Base-by-base conservation (phyloP, 495 filamentous ascomycete genomes). In the Parachaetomium inaequale region DNA sequence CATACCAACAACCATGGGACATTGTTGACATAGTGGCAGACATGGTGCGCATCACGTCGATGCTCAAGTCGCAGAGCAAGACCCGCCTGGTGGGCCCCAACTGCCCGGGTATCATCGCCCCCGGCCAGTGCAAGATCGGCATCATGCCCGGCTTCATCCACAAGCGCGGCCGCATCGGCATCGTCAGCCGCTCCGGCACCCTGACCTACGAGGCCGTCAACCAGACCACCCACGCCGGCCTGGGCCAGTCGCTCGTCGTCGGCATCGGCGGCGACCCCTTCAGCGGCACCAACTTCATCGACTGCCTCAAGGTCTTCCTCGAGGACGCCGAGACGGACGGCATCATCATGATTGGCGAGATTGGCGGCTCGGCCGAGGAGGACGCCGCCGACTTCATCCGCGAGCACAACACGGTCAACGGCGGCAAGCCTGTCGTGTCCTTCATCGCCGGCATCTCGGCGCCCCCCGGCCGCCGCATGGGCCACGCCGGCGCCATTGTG, bases 121-220 rank as follows among this genome's bases (percentile, higher is more conserved):
- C 85, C 47, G 94, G 93, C 64, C 94, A 96, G 87, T 99, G 94
- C 86, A 99, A 99, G 82, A 99, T 99, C 75, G 94, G 94, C 72
- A 99, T 99, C 81, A 99, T 99, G 94, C 94, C 94, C 46, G 94
- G 94, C 69, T 96, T 97, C 84, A 98, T 99, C 81, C 94, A 99
- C 85, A 97, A 99, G 85, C 91, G 94, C 71, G 94, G 94, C 65
- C 92, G 94, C 70, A 89, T 99, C 72, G 94, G 94, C 73, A 98
- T 99, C 75, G 94, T 99, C 77, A 96, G 92, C 69, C 89, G 94
- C 65, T 98, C 95, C 66, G 94, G 94, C 73, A 99, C 94, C 63
- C 87, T 99, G 58, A 99, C 94, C 65, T 99, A 99, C 80, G 94
- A 99, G 81, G 94, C 94, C 69, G 94, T 99, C 76, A 99, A 98